Conservation (phyloP, 2,329 filamentous ascomycete genomes). For the Verruconis gallopava region DNA sequence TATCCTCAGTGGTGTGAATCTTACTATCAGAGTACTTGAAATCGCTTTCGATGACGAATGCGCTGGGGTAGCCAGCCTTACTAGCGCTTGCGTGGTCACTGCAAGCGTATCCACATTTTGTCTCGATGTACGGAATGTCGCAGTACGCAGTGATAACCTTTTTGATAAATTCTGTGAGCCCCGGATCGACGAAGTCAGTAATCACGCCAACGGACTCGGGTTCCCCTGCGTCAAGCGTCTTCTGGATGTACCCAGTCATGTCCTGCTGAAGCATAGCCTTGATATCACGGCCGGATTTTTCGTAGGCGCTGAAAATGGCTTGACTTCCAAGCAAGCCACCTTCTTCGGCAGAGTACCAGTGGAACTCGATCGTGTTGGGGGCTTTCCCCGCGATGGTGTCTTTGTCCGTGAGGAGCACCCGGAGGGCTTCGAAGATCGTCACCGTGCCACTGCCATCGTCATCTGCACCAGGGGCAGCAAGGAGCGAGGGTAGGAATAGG, state of each 20-base stretch:
- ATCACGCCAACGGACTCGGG: constrained; percentile 84
- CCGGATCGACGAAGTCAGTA: constrained; percentile 75
- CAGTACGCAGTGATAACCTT: constrained; percentile 78
- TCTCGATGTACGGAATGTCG: constrained; percentile 73
- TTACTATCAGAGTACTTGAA: constrained; percentile 52
- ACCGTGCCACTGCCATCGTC: constrained; percentile 90
- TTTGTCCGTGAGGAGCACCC: constrained; percentile 62
- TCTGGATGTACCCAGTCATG: constrained; percentile 85
- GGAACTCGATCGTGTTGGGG: constrained; percentile 84
- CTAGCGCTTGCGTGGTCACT: constrained; percentile 62
- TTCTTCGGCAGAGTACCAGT: constrained; percentile 91
- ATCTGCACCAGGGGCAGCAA: constrained; percentile 84
- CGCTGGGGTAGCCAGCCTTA: constrained; percentile 61
- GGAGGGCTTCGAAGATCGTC: constrained; percentile 84
- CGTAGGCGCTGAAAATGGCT: constrained; percentile 75
- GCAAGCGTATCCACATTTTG: constrained; percentile 79
- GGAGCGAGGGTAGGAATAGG: constrained; percentile 69
- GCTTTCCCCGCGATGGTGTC: constrained; percentile 58
- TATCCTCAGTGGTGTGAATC: constrained; percentile 59
- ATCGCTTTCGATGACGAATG: constrained; percentile 63
- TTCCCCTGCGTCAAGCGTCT: constrained; percentile 68
- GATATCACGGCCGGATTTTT: constrained; percentile 57
- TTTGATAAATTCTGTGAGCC: constrained; percentile 82
- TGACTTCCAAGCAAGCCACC: constrained; percentile 78
- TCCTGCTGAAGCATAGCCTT: constrained; percentile 98